Evolutionary conservation across 2,329 filamentous ascomycete species (phyloP), one percentile per base, ranked within the genome.

Genomic region (Colletotrichum cordylinicola): DNA sequence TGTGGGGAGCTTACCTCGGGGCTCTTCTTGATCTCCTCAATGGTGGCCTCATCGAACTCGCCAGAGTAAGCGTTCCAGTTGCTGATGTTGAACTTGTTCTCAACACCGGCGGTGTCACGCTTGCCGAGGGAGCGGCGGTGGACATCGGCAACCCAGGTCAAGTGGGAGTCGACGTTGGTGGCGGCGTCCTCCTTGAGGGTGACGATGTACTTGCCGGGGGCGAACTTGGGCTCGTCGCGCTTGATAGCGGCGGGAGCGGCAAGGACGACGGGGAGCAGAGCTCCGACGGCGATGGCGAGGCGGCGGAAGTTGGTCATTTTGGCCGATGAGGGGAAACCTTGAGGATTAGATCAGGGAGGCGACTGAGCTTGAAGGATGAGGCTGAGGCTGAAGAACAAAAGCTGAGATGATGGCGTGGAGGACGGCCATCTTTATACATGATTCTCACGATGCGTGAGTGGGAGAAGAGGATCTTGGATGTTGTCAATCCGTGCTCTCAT

Each of bases 141-240:
- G 5, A 86, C 77, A 13, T 80, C 78, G 10, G 78, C 74, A 35
- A 85, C 83, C 72, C 77, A 77, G 66, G 43, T 67, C 27, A 78
- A 55, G 70, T 87, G 85, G 55, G 79, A 78, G 15, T 84, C 82
- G 43, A 77, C 29, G 43, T 74, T 66, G 72, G 81, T 77, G 10
- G 78, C 77, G 56, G 84, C 79, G 31, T 82, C 82, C 13, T 83
- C 81, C 79, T 87, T 86, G n/a, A 89, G 78, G 52, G 86, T 88
- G 79, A 89, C 79, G 74, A 89, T 88, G 80, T 88, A 88, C 77
- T 85, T 87, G 77, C 83, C 83, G 69, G 85, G 79, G 64, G 85
- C 27, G 84, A 75, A 65, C 80, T 82, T 24, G 81, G 81, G 15
- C 77, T 74, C 70, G 84, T 82, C 6, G 83, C 77, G 16, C 78